Percentiles rank a stretch among this genome's conserved stretches.
Conservation (phyloP, 1,284 basidiomycete species). For the Apiotrichum siamense region DNA sequence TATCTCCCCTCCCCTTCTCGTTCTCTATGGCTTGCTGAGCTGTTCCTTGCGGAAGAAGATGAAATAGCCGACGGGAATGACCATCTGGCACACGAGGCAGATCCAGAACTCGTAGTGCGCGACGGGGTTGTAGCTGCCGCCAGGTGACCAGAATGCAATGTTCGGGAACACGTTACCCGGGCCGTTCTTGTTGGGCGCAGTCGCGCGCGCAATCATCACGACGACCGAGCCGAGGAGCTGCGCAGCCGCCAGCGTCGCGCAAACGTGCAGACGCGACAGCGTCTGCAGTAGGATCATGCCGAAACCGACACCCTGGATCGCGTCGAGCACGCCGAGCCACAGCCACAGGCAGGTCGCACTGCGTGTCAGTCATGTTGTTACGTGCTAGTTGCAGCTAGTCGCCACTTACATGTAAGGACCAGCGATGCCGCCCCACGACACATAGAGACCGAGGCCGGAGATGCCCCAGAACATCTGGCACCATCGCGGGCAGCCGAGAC, state of each 20-base stretch:
- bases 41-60: conserved; percentile 64
- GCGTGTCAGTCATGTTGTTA: conserved; percentile 3
- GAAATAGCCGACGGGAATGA: conserved; percentile 86
- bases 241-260: conserved; percentile 79
- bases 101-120: conserved; percentile 68
- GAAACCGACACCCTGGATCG: conserved; percentile 83
- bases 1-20: not conserved
- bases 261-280: conserved; percentile 82
- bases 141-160: conserved; percentile 77
- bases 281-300: conserved; percentile 93
- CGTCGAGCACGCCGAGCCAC: conserved; percentile 87
- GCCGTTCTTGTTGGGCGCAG: conserved; percentile 54
- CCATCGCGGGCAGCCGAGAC: conserved; percentile 84
- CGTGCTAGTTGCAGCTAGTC: not conserved
- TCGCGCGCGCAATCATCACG: conserved; percentile 48
- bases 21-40: conserved; percentile 35
- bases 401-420: conserved; percentile 71
- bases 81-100: conserved; percentile 58
- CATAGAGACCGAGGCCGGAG: conserved; percentile 57
- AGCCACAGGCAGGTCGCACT: conserved; percentile 75
- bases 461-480: conserved; percentile 61
- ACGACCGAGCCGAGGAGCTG: conserved; percentile 53
- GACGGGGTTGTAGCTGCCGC: conserved; percentile 48
- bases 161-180: conserved; percentile 88
- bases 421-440: conserved; percentile 76